phyloP scores from a whole-genome alignment of 257 asterid species.

The Lycium barbarum region DNA sequence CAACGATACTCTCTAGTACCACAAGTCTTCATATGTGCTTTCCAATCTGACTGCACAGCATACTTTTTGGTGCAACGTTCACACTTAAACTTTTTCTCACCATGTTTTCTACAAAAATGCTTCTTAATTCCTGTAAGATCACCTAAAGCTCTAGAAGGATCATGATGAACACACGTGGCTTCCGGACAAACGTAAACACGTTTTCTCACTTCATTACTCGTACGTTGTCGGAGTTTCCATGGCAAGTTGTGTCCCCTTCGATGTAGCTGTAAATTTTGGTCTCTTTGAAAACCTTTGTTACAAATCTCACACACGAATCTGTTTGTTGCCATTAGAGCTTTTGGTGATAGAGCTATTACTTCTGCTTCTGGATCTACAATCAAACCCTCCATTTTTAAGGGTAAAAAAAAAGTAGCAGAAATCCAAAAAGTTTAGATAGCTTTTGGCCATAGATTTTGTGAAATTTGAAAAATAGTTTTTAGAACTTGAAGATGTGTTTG shows the following conservation, averaged over 20 bases:
- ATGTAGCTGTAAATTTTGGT: constrained; percentile 92
- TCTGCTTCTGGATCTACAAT: constrained; percentile 88
- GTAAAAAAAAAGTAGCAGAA: too few species aligned
- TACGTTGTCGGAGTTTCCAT: constrained; percentile 87
- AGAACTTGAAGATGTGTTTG: too few species aligned
- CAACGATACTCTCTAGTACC: constrained; percentile 92
- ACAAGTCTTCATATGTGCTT: constrained; percentile 93
- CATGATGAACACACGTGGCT: constrained; percentile 70
- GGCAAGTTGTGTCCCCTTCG: constrained; percentile 94
- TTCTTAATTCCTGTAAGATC: constrained; percentile 93
- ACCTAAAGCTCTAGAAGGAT: constrained; percentile 84
- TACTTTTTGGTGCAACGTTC: constrained; percentile 85
- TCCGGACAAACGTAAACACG: constrained; percentile 94
- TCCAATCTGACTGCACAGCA: constrained; percentile 91
- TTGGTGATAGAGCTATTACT: constrained; percentile 84
- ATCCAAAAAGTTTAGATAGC: too few species aligned
- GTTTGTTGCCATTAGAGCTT: constrained; percentile 74
- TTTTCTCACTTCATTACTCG: constrained; percentile 60
- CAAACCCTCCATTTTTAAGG: not conserved
- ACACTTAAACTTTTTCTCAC: constrained; percentile 85
- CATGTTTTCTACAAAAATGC: constrained; percentile 91
- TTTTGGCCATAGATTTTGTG: too few species aligned
- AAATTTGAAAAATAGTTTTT: too few species aligned
- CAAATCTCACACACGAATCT: constrained; percentile 92
- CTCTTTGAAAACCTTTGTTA: constrained; percentile 92